Conservation (phyloP, 139 green algal genomes). For the Chlamydomonas schloesseri region DNA sequence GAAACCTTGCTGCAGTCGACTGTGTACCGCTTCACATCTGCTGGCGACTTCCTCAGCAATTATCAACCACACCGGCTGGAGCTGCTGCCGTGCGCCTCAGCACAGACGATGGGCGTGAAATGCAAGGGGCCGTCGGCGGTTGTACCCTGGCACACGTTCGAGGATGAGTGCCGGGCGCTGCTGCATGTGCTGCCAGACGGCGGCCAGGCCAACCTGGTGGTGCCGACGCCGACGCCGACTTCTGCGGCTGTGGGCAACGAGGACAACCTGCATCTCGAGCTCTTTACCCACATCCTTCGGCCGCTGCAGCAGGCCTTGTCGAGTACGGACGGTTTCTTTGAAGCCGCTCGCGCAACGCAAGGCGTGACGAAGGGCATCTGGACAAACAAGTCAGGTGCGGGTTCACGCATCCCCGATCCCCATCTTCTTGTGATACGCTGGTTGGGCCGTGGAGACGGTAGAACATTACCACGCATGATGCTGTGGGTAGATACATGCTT, state of each 20-base stretch:
- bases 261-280: neutral
- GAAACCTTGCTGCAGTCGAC: neutral
- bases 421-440: neutral
- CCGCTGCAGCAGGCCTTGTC: constrained; percentile 1
- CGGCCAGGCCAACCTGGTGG: neutral
- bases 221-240: neutral
- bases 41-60: neutral
- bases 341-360: neutral
- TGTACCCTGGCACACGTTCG: neutral
- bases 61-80: neutral
- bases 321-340: neutral
- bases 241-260: neutral
- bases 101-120: neutral
- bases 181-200: neutral
- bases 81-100: constrained; percentile 1
- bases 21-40: neutral
- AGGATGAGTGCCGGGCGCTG: neutral
- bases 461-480: neutral
- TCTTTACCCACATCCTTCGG: neutral
- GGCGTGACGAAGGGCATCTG: neutral
- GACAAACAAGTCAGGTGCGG: neutral
- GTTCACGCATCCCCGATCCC: neutral
- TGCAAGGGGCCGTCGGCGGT: neutral
- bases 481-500: neutral
- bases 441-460: neutral